Conservation (phyloP, 2,329 filamentous ascomycete genomes). For the Fusarium xylarioides region DNA sequence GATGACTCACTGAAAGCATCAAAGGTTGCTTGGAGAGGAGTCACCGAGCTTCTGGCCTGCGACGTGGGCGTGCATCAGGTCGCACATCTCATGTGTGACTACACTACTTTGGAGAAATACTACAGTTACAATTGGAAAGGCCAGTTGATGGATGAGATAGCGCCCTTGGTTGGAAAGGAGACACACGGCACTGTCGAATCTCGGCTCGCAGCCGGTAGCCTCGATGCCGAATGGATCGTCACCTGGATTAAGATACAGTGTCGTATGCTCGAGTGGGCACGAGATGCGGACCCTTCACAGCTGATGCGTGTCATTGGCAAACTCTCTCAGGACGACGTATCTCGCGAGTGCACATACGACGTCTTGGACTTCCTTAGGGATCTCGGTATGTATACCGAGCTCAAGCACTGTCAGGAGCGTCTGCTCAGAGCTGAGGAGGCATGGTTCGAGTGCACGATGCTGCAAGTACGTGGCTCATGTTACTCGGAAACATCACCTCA, state of each 20-base stretch:
- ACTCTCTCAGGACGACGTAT: slow-evolving; percentile 17
- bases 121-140: slow-evolving; percentile 33
- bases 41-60: slow-evolving; percentile 38
- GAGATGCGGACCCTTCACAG: slow-evolving; percentile 43
- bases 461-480: neutral
- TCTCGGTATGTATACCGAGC: slow-evolving; percentile 45
- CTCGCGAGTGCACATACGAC: slow-evolving; percentile 43
- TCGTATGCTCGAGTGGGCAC: slow-evolving; percentile 43
- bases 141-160: slow-evolving; percentile 16
- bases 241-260: slow-evolving; percentile 48
- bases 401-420: slow-evolving; percentile 39
- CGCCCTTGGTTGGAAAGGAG: neutral
- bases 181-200: slow-evolving; percentile 47
- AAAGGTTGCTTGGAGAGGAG: slow-evolving; percentile 33
- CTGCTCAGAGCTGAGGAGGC: slow-evolving; percentile 39
- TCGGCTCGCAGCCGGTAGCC: slow-evolving; percentile 47
- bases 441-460: slow-evolving; percentile 38
- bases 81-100: slow-evolving; percentile 23
- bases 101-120: neutral
- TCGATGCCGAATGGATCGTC: slow-evolving; percentile 48
- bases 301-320: slow-evolving; percentile 42
- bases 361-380: slow-evolving; percentile 49
- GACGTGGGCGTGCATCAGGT: slow-evolving; percentile 38
- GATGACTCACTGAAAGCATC: neutral
- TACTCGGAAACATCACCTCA: neutral